Percentiles rank a stretch among this genome's conserved stretches.
Conservation (phyloP, 441 rosid genomes). For the Codiaeum variegatum region DNA sequence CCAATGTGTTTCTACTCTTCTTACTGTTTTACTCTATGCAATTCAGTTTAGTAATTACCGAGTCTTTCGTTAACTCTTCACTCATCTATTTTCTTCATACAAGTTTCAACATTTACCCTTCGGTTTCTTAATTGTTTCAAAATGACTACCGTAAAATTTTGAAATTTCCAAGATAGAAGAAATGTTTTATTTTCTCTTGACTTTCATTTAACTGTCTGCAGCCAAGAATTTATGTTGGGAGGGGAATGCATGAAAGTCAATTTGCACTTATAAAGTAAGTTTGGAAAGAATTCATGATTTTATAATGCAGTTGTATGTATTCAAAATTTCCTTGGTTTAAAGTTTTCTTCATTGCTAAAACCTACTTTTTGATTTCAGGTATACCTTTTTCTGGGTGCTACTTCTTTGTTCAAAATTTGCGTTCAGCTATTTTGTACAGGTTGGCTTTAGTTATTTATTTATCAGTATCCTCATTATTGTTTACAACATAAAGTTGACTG, state of each 20-base stretch:
- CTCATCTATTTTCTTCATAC: slow-evolving; percentile 11
- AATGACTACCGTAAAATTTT: neutral
- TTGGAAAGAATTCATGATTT: neutral
- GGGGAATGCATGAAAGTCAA: slow-evolving; percentile 99
- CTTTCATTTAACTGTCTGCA: slow-evolving; percentile 36
- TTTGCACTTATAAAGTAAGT: slow-evolving; percentile 89
- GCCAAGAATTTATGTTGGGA: slow-evolving; percentile 94
- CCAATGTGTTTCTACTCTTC: neutral
- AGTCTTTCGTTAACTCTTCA: neutral
- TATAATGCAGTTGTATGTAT: neutral
- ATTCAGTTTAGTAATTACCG: neutral
- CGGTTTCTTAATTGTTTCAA: neutral
- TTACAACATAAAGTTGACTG: neutral
- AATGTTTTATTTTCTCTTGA: slow-evolving; percentile 22
- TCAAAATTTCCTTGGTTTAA: slow-evolving; percentile 8
- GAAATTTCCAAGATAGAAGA: neutral
- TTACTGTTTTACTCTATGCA: neutral
- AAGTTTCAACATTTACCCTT: neutral
- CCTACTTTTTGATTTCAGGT: slow-evolving; percentile 47
- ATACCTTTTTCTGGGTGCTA: slow-evolving; percentile 81
- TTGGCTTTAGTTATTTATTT: slow-evolving; percentile 26
- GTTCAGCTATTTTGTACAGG: slow-evolving; percentile 87
- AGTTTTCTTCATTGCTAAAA: slow-evolving; percentile 10
- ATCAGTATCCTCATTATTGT: neutral
- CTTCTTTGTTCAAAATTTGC: slow-evolving; percentile 69